Evolutionary conservation across 352 stramenopile genomes (phyloP).

Genomic region (Peronospora belbahrii): DNA sequence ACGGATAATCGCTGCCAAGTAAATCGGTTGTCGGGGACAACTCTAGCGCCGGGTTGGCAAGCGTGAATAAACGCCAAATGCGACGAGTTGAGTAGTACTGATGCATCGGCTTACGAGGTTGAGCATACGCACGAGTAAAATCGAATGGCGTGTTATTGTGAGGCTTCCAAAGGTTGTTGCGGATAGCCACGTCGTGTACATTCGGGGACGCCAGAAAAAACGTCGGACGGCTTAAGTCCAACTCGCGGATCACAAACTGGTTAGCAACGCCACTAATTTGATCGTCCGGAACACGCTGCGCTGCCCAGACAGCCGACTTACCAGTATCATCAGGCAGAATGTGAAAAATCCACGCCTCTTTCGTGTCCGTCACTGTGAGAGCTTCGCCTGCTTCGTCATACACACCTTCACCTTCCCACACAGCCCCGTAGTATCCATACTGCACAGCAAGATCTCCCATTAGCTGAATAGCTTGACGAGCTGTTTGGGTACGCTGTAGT

Average conservation of each 20-base stretch:
- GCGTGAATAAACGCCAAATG: conserved; percentile 85
- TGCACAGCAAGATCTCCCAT: conserved; percentile 91
- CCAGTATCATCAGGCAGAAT: conserved; percentile 91
- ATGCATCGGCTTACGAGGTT: conserved; percentile 45
- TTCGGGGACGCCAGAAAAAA: conserved; percentile 88
- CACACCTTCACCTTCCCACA: conserved; percentile 57
- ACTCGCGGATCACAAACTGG: conserved; percentile 90
- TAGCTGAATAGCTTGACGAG: conserved; percentile 74
- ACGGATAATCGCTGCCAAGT: conserved; percentile 78
- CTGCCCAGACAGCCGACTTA: conserved; percentile 88
- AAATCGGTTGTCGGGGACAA: conserved; percentile 71
- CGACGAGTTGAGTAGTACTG: conserved; percentile 85
- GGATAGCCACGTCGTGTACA: conserved; percentile 80
- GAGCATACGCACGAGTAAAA: conserved; percentile 83
- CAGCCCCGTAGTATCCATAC: conserved; percentile 91
- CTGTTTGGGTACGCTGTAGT: conserved; percentile 78
- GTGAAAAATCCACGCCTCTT: conserved; percentile 94
- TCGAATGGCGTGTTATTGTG: conserved; percentile 65
- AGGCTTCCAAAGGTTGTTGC: conserved; percentile 69
- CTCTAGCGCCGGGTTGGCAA: conserved; percentile 60
- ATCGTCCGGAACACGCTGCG: conserved; percentile 86
- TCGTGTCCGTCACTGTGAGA: conserved; percentile 85
- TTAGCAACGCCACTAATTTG: conserved; percentile 87
- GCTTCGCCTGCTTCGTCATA: conserved; percentile 83
- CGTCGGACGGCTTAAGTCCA: conserved; percentile 66